A percentile compares a stretch with the other conserved stretches of the same genome.
Conservation (phyloP, 371 early-diverging fungal genomes). For the Circinella umbellata region DNA sequence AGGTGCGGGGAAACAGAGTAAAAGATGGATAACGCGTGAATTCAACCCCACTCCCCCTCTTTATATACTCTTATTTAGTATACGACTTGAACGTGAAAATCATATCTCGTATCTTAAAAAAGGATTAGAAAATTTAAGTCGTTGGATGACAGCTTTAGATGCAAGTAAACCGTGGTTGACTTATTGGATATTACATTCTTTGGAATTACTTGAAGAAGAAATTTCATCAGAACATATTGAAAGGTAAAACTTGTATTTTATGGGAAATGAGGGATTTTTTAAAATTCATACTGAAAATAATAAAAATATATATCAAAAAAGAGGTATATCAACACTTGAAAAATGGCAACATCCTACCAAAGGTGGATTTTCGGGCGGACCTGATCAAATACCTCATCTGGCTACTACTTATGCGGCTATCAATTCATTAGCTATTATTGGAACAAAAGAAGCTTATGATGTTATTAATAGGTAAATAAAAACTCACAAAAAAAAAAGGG, state of each 20-base stretch:
- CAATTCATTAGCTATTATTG: slow-evolving; percentile 73
- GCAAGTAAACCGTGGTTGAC: slow-evolving; percentile 92
- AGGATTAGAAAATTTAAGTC: slow-evolving; percentile 56
- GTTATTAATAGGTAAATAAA: slow-evolving; percentile 59
- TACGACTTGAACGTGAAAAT: slow-evolving; percentile 47
- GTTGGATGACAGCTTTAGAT: slow-evolving; percentile 77
- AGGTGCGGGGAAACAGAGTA: background rate
- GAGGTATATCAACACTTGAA: slow-evolving; percentile 67
- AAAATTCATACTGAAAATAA: no score
- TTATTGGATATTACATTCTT: slow-evolving; percentile 89
- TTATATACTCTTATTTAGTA: slow-evolving; percentile 27
- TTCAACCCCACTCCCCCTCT: no score
- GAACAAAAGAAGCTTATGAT: slow-evolving; percentile 74
- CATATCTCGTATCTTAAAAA: slow-evolving; percentile 65
- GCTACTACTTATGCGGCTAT: slow-evolving; percentile 90
- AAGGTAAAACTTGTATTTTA: slow-evolving; percentile 42
- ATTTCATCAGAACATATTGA: slow-evolving; percentile 43
- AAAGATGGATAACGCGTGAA: background rate
- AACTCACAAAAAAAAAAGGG: no score
- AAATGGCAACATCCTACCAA: slow-evolving; percentile 70
- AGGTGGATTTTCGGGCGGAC: slow-evolving; percentile 92
- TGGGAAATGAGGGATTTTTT: background rate
- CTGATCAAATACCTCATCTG: slow-evolving; percentile 80
- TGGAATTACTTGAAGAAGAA: slow-evolving; percentile 72
- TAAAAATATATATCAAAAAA: slow-evolving; percentile 16